Conservation (phyloP, 2,329 filamentous ascomycete species). For the Exophiala bonariae region DNA sequence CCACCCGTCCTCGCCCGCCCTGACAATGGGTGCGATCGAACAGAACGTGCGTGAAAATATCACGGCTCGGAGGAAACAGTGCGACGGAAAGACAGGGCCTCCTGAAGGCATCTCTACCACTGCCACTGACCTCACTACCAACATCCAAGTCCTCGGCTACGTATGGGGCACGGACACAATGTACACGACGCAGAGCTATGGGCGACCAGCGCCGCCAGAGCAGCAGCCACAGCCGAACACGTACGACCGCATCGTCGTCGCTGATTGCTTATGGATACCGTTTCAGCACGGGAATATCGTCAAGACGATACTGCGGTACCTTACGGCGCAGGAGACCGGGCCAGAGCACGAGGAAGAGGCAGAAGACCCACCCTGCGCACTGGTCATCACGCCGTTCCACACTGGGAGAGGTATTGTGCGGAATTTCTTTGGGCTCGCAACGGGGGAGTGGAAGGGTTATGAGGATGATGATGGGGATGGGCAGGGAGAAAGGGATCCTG, state of each 20-base stretch:
- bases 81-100: too few relatives aligned
- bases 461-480: constrained; percentile 51
- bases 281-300: constrained; percentile 57
- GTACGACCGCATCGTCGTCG: constrained; percentile 58
- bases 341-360: too few relatives aligned
- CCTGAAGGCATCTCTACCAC: too few relatives aligned
- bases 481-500: constrained; percentile 34
- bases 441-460: constrained; percentile 9
- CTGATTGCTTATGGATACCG: constrained; percentile 63
- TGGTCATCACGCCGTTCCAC: constrained; percentile 60
- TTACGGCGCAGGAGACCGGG: too few relatives aligned
- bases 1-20: constrained; percentile 43
- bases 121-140: too few relatives aligned
- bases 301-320: constrained; percentile 56
- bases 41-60: constrained; percentile 22
- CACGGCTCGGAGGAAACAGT: neutral
- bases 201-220: constrained; percentile 7
- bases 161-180: constrained; percentile 24
- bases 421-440: constrained; percentile 53
- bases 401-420: constrained; percentile 58
- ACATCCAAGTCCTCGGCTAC: constrained; percentile 20
- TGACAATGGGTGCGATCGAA: constrained; percentile 29
- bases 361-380: constrained; percentile 33
- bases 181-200: constrained; percentile 37
- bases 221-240: constrained; percentile 31